These are phyloP conservation scores for Hansenula anomala DNA, from an alignment of 1,139 yeast genomes.

Conservation along the genomic window DNA sequence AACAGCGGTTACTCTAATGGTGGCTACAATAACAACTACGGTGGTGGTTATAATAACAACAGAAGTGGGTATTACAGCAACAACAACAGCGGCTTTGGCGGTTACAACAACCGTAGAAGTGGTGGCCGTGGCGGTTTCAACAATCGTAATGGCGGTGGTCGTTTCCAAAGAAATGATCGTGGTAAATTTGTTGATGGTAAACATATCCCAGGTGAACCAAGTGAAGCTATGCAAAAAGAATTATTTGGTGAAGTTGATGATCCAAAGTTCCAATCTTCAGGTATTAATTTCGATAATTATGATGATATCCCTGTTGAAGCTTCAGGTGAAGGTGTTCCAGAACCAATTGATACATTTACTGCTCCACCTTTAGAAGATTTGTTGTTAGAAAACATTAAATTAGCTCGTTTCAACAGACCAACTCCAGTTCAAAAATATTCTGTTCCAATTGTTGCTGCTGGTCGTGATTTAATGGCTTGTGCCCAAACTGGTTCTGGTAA, in stretches of 20 bases:
- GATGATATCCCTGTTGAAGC: constrained; percentile 99
- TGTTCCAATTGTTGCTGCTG: constrained; percentile 90
- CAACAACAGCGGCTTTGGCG: constrained; percentile 20
- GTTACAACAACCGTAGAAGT: constrained; percentile 21
- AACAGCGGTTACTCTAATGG: constrained; percentile 19
- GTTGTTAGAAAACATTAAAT: constrained; percentile 78
- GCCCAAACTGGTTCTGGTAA: constrained; percentile 99
- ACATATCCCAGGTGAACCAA: constrained; percentile 78
- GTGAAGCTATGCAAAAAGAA: constrained; percentile 69
- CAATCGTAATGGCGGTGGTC: constrained; percentile 24
- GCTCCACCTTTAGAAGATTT: constrained; percentile 89
- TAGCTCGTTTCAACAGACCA: constrained; percentile 91
- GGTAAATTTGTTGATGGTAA: constrained; percentile 86
- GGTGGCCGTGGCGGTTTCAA: constrained; percentile 27
- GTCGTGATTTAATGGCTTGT: constrained; percentile 99
- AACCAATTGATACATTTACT: constrained; percentile 82
- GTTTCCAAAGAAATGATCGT: constrained; percentile 26
- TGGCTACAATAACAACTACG: constrained; percentile 23
- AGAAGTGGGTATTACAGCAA: constrained; percentile 14
- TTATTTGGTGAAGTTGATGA: constrained; percentile 89
- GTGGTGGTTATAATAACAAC: too few relatives aligned
- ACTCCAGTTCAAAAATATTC: constrained; percentile 99
- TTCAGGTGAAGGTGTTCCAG: constrained; percentile 92
- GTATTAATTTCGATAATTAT: constrained; percentile 97
- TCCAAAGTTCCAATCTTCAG: constrained; percentile 80